phyloP scores from a whole-genome alignment of 176 grass and related monocot species.

The Areca catechu region DNA sequence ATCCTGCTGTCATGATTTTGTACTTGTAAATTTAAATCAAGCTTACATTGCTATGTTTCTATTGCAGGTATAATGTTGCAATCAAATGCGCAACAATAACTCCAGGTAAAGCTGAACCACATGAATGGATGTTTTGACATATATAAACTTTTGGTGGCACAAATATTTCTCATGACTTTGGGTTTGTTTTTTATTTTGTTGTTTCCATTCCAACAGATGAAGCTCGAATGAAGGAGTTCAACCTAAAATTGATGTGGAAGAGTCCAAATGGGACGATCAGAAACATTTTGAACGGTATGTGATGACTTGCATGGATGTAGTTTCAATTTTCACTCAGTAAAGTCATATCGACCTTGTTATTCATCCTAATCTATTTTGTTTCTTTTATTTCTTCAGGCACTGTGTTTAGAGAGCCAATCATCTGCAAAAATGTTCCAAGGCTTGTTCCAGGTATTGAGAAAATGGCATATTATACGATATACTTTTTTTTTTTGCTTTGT shows the following conservation, averaged over 20 bases:
- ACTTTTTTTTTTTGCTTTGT: not conserved
- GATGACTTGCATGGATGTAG: too few relatives aligned
- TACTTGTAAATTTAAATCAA: not conserved
- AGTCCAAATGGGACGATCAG: constrained; percentile 97
- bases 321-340: too few relatives aligned
- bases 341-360: too few relatives aligned
- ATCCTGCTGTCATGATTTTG: not conserved
- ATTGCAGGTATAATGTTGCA: constrained; percentile 83
- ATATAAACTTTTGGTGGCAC: too few relatives aligned
- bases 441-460: constrained; percentile 80
- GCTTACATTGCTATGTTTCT: not conserved
- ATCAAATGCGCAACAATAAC: constrained; percentile 98
- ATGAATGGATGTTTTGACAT: too few relatives aligned
- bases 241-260: constrained; percentile 85
- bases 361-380: too few relatives aligned
- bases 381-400: constrained; percentile 37
- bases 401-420: constrained; percentile 94
- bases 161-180: too few relatives aligned
- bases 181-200: too few relatives aligned
- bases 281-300: constrained; percentile 80
- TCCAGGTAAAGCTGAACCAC: constrained; percentile 47
- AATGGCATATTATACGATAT: not conserved
- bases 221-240: constrained; percentile 74
- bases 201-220: constrained; percentile 40
- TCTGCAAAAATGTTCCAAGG: constrained; percentile 88